Evolutionary conservation across 176 grass and related monocot genomes (phyloP).

Genomic region (Echinochloa phyllopogon): DNA sequence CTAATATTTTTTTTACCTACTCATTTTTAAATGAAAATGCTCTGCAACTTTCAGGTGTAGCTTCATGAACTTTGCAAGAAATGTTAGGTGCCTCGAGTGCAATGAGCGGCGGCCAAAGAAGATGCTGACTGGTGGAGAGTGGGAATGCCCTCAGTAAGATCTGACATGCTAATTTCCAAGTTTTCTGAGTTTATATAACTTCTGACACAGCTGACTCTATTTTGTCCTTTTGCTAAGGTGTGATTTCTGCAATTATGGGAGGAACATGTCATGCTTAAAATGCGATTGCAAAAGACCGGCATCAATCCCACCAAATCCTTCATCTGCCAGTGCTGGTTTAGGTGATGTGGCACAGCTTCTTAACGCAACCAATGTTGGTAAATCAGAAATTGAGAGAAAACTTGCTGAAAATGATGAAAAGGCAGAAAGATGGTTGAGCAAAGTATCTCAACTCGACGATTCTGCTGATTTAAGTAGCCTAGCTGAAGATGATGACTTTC

Average conservation of each 20-base stretch:
- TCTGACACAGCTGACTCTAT: slow-evolving; percentile 40
- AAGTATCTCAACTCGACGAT: slow-evolving; percentile 70
- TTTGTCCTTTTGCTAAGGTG: slow-evolving; percentile 61
- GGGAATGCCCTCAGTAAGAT: slow-evolving; percentile 98
- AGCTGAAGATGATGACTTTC: slow-evolving; percentile 75
- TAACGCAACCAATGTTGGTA: slow-evolving; percentile 50
- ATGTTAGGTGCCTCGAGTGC: slow-evolving; percentile 84
- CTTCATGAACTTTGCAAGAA: slow-evolving; percentile 97
- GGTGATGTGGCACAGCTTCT: slow-evolving; percentile 68
- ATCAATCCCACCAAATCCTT: slow-evolving; percentile 49
- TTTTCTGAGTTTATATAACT: slow-evolving; percentile 1
- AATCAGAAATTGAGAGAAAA: slow-evolving; percentile 72
- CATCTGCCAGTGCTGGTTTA: slow-evolving; percentile 38
- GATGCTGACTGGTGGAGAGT: slow-evolving; percentile 79
- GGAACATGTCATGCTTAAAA: slow-evolving; percentile 87
- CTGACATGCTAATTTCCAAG: slow-evolving; percentile 14
- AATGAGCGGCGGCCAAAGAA: slow-evolving; percentile 75
- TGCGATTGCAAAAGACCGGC: slow-evolving; percentile 80
- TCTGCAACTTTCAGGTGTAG: slow-evolving; percentile 72
- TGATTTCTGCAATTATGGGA: slow-evolving; percentile 88
- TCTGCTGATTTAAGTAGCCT: slow-evolving; percentile 66
- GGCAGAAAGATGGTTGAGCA: slow-evolving; percentile 79
- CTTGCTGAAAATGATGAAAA: slow-evolving; percentile 72
- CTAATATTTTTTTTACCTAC: background rate
- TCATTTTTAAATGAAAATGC: slow-evolving; percentile 22